Base-by-base conservation (phyloP, 1,139 yeast genomes). In the Suhomyces kunorum region DNA sequence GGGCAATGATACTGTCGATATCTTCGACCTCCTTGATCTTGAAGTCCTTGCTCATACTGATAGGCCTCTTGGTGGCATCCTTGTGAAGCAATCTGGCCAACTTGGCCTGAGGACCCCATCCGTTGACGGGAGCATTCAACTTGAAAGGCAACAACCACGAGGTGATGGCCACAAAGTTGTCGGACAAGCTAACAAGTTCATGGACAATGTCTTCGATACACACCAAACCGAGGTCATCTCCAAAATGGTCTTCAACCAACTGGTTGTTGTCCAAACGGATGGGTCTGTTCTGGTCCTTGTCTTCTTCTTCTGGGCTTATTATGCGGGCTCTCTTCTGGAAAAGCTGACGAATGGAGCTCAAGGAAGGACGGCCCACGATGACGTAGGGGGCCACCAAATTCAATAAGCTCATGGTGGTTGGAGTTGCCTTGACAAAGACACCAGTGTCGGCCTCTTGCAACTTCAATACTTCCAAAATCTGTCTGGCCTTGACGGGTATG, bases 131-230 rank as follows among this genome's bases (percentile, higher is more conserved):
- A 34, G 82, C 74, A 49, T 76, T 81, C 55, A 85, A 71, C 54
- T 74, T 68, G 66, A 85, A 84, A 32, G 95, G 94, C 46, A 74
- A 71, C 52, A 85, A 63, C 76, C 88, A 85, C 49, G 70, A 68
- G 44, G 76, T 70, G 44, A 81, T 78, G 24, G 63, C 61, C 50
- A 80, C 76, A 65, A 85, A 85, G 48, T 74, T 67, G 25, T 79
- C 86, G 18, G 88, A 84, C 51, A 83, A 57, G 14, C 80, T 62
- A 28, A 70, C 73, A 42, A 85, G 71, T 61, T 85, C 92, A 56
- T 82, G 87, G 42, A 85, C 77, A 44, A 85, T 71, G 62, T 85
- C 95, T 64, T 85, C 94, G 29, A 83, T 76, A 77, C 95, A 85
- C 49, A 85, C 80, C 47, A 83, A 69, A 13, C 92, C 92, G 42